Percentiles rank a stretch among this genome's conserved stretches.
phyloP scores from a whole-genome alignment of 805 yeast species.

The Blastobotrys parvus region DNA sequence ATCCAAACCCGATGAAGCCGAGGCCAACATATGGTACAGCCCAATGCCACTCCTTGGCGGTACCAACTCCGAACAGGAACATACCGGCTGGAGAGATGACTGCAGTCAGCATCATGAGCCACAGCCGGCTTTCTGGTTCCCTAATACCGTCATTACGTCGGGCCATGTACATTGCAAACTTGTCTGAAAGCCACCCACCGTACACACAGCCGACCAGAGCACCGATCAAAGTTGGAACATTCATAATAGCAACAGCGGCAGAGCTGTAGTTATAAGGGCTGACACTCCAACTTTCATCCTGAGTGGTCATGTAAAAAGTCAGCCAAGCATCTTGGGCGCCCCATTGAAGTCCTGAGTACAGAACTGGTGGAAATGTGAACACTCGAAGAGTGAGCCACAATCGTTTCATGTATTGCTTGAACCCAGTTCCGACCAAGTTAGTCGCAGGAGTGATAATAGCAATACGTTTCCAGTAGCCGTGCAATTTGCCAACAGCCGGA shows the following conservation, averaged over 20 bases:
- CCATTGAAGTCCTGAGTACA: constrained; percentile 63
- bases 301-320: constrained; percentile 66
- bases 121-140: constrained; percentile 46
- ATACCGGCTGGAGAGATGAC: constrained; percentile 47
- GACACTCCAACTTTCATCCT: constrained; percentile 56
- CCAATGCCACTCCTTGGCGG: constrained; percentile 48
- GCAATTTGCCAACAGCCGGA: too few relatives aligned
- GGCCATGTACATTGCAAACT: constrained; percentile 39
- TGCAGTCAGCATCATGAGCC: constrained; percentile 39
- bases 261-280: constrained; percentile 60
- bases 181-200: constrained; percentile 45
- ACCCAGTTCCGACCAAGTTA: constrained; percentile 54
- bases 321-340: constrained; percentile 72
- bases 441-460: constrained; percentile 35
- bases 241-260: constrained; percentile 66
- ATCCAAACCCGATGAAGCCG: constrained; percentile 48
- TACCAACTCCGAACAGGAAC: constrained; percentile 57
- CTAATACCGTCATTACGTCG: constrained; percentile 9
- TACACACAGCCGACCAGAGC: constrained; percentile 42
- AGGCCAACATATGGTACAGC: constrained; percentile 45
- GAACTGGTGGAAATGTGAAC: constrained; percentile 39
- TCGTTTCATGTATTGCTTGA: constrained; percentile 54
- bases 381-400: constrained; percentile 38
- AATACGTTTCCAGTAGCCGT: constrained; percentile 6
- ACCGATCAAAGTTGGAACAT: constrained; percentile 53